Evolutionary conservation across 2,329 filamentous ascomycete species (phyloP).

Genomic region (Akanthomyces muscarius): DNA sequence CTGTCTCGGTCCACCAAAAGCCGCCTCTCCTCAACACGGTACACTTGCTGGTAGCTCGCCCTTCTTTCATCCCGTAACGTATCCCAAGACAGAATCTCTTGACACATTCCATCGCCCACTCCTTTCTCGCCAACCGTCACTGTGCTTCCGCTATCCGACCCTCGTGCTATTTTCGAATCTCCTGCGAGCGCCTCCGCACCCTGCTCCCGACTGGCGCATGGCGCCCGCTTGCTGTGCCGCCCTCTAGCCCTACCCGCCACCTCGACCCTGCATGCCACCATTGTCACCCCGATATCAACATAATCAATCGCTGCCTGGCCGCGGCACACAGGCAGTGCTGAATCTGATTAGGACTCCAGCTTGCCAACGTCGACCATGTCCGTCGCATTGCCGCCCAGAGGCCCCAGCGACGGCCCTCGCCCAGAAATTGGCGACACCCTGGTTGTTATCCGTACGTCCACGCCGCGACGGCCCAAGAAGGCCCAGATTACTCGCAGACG

Average conservation of each 20-base stretch:
- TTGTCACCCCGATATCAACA: constrained; percentile 11
- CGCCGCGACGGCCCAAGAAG: neutral
- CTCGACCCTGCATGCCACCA: constrained; percentile 9
- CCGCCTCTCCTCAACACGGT: constrained; percentile 1
- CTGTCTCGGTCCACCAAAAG: constrained; percentile 5
- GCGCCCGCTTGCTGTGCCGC: constrained; percentile 5
- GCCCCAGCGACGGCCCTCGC: constrained; percentile 36
- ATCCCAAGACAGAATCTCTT: constrained; percentile 1
- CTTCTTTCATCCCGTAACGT: constrained; percentile 1
- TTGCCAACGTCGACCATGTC: constrained; percentile 4
- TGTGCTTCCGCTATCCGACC: neutral
- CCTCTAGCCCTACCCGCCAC: neutral
- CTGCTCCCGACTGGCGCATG: constrained; percentile 9
- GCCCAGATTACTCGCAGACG: neutral
- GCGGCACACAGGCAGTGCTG: constrained; percentile 7
- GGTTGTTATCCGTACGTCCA: constrained; percentile 65
- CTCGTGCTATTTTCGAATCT: neutral
- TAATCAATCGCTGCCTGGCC: constrained; percentile 9
- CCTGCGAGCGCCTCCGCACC: neutral
- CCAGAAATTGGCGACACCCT: constrained; percentile 64
- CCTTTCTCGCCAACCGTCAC: neutral
- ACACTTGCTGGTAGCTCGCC: neutral
- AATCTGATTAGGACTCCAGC: constrained; percentile 1
- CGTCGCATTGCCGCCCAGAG: constrained; percentile 41
- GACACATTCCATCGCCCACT: constrained; percentile 9